Evolutionary conservation across 768 basidiomycete species (phyloP), one percentile per base, ranked within the genome.

Genomic region (Piloderma croceum): DNA sequence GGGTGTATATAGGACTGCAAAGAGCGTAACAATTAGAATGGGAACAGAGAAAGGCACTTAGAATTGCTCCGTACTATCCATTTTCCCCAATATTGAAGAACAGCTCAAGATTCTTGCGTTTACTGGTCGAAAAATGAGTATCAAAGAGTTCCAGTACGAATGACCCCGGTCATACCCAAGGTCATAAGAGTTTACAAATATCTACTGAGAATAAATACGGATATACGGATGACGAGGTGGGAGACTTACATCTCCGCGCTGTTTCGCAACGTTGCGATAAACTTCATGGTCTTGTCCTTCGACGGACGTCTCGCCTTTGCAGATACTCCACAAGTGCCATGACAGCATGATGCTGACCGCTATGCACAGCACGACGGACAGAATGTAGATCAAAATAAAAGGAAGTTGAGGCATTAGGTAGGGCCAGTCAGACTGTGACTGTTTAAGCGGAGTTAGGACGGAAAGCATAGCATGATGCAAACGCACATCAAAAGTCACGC

Each of bases 161-260:
- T n/a, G 11, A 10, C 9, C n/a, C 15, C 6, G n/a, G n/a, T n/a
- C 71, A 31, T 56, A 83, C 76, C 92, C 94, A 4, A 94, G 65
- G 58, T 98, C 88, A 56, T 91, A 99, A 2, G 86, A 90, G 53
- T 97, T 97, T 9, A 90, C 70, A 53, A 92, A 98, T 2, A 67
- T 67, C 87, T 89, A 27, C 10, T 45, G 20, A 22, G 18, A 32
- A 24, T 33, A 46, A 31, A 29, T 25, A 27, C 15, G 24, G 33
- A 10, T 27, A 39, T 19, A 6, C 10, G 21, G 11, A 39, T 17
- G 9, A 18, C 42, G 5, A n/a, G n/a, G n/a, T n/a, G 4, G 1
- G n/a, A 19, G 4, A 60, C 76, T 24, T 43, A 84, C 87, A 63
- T 88, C 77, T 31, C 81, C 81, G 19, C 90, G 68, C 7, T 67